These are phyloP conservation scores for Pichia cactophila DNA, from an alignment of 1,139 yeast genomes.

Conservation along the genomic window DNA sequence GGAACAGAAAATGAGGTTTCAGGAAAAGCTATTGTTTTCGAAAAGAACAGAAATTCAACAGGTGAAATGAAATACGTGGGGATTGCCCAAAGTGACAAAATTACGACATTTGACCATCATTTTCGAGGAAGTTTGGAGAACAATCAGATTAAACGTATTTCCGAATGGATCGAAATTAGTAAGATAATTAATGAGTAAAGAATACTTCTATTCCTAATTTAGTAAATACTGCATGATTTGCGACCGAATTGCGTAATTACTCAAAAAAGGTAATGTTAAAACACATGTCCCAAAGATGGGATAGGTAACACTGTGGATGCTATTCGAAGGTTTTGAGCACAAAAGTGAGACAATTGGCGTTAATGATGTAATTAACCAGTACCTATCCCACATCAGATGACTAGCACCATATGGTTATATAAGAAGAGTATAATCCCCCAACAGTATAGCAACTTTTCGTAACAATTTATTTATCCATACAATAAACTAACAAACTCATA, in stretches of 20 bases:
- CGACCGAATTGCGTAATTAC: background rate
- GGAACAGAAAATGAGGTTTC: background rate
- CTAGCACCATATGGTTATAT: background rate
- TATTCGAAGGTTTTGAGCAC: background rate
- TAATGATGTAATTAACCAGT: background rate
- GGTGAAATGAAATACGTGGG: background rate
- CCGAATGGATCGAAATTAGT: conserved; percentile 14
- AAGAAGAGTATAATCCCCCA: background rate
- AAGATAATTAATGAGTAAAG: conserved; percentile 2
- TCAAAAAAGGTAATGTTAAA: background rate
- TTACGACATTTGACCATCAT: conserved; percentile 1
- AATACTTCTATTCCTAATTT: too few species aligned
- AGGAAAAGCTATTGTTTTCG: background rate
- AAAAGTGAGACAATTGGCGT: too few species aligned
- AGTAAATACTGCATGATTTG: too few species aligned
- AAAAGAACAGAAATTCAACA: background rate
- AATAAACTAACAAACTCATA: conserved; percentile 3
- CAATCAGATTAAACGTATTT: conserved; percentile 7
- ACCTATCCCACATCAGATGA: background rate
- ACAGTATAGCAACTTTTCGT: background rate
- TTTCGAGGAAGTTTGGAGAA: background rate
- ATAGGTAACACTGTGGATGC: background rate
- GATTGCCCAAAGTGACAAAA: conserved; percentile 9
- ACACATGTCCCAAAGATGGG: background rate
- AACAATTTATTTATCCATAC: background rate